Evolutionary conservation across 352 stramenopile genomes (phyloP).

Genomic region (Phytophthora sp.): DNA sequence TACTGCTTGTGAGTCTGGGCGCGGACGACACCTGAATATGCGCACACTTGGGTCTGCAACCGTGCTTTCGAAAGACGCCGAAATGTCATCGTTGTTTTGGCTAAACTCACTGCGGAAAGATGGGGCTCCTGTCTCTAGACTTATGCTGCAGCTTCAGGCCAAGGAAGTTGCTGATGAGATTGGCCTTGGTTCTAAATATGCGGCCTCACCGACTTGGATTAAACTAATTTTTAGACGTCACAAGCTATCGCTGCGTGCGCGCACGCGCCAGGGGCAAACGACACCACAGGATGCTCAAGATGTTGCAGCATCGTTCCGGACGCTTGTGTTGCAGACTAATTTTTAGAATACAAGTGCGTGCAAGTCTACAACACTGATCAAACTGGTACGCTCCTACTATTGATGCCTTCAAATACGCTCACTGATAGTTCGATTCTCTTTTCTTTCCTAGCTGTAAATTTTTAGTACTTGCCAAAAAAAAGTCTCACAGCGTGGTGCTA

Average conservation of each 20-base stretch:
- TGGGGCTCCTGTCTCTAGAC: not conserved
- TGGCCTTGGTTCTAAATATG: not conserved
- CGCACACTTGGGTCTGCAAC: not conserved
- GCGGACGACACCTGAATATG: not conserved
- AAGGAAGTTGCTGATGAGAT: not conserved
- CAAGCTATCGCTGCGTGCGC: not conserved
- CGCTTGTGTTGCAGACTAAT: not conserved
- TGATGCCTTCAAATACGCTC: not conserved
- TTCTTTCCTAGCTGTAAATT: too few relatives aligned
- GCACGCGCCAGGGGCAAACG: not conserved
- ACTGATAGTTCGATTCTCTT: not conserved
- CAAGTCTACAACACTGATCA: not conserved
- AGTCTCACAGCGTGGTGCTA: not conserved
- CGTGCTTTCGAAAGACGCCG: not conserved
- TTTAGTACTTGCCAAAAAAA: not conserved
- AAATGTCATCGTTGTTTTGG: not conserved
- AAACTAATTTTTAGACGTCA: not conserved
- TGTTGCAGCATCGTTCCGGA: not conserved
- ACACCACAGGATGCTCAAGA: not conserved
- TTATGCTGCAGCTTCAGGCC: not conserved
- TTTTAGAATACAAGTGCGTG: not conserved
- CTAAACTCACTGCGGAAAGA: not conserved
- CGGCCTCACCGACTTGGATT: not conserved
- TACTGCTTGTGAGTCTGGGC: not conserved
- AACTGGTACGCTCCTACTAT: not conserved